A percentile compares a stretch with the other conserved stretches of the same genome.
phyloP scores from a whole-genome alignment of 2,329 filamentous ascomycete genomes.

The Sodiomyces alkalinus region DNA sequence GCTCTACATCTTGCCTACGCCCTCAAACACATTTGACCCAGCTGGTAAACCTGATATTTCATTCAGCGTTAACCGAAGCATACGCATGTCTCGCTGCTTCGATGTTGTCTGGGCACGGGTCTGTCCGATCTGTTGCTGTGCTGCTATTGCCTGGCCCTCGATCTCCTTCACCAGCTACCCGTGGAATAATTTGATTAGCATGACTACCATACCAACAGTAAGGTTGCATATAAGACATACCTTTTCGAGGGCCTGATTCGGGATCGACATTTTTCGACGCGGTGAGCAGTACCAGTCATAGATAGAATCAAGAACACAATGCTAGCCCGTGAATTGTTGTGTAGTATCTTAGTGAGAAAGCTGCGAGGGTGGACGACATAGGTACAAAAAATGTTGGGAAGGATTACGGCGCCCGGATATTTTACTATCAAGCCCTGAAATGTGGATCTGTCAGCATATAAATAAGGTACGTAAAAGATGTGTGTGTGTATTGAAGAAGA shows the following conservation, averaged over 20 bases:
- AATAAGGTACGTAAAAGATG: too few relatives aligned
- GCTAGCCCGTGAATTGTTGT: too few relatives aligned
- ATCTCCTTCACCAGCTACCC: slow-evolving; percentile 79
- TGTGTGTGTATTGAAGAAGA: too few relatives aligned
- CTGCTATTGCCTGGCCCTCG: slow-evolving; percentile 71
- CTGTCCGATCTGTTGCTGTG: slow-evolving; percentile 83
- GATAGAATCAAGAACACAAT: too few relatives aligned
- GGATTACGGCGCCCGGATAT: too few relatives aligned
- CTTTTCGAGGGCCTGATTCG: slow-evolving; percentile 89
- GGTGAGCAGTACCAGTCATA: too few relatives aligned
- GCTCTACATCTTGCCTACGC: slow-evolving; percentile 98
- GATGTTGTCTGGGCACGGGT: slow-evolving; percentile 70
- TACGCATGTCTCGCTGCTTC: slow-evolving; percentile 78
- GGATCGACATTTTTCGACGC: slow-evolving; percentile 98
- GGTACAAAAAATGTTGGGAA: too few relatives aligned
- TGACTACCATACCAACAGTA: neutral
- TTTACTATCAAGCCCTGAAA: too few relatives aligned
- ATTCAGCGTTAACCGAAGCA: slow-evolving; percentile 72
- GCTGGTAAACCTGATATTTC: slow-evolving; percentile 66
- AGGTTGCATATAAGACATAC: slow-evolving; percentile 27
- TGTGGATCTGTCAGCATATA: too few relatives aligned
- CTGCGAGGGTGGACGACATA: too few relatives aligned
- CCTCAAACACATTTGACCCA: slow-evolving; percentile 77
- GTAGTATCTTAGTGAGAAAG: too few relatives aligned
- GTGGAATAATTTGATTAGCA: neutral